phyloP scores from a whole-genome alignment of 2,329 filamentous ascomycete genomes.

The Cercospora sojina region DNA sequence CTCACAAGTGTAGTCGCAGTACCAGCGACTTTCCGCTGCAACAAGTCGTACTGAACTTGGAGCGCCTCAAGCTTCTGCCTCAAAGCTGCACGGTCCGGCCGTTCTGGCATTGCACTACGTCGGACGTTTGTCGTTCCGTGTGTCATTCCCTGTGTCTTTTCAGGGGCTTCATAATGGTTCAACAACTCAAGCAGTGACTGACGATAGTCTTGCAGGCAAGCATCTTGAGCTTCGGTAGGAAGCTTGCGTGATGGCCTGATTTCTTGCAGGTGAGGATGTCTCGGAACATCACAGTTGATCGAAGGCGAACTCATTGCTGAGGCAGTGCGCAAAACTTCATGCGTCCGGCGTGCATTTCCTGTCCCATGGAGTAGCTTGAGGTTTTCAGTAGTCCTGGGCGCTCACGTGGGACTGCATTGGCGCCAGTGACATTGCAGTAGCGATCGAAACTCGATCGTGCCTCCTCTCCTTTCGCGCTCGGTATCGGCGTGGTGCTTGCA shows the following conservation, averaged over 20 bases:
- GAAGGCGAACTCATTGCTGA: background rate
- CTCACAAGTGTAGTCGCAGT: background rate
- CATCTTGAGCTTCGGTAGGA: background rate
- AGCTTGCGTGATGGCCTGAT: background rate
- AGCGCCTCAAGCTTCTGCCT: background rate
- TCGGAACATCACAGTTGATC: background rate
- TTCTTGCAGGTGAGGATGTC: background rate
- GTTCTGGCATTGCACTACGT: background rate
- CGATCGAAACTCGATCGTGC: background rate
- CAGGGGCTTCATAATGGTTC: background rate
- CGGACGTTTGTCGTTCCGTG: background rate
- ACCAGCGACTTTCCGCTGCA: background rate
- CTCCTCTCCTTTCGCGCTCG: background rate
- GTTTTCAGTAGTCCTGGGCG: background rate
- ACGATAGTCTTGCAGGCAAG: background rate
- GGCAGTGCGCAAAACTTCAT: background rate
- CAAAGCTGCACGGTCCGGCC: background rate
- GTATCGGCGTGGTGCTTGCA: background rate
- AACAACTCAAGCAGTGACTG: background rate
- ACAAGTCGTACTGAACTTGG: background rate
- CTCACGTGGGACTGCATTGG: background rate
- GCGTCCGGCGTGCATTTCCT: background rate
- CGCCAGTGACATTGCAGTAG: background rate
- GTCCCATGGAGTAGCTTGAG: background rate
- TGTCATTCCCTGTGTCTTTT: background rate